Base-by-base conservation (phyloP, 345 rosid genomes). In the Barbarea vulgaris region DNA sequence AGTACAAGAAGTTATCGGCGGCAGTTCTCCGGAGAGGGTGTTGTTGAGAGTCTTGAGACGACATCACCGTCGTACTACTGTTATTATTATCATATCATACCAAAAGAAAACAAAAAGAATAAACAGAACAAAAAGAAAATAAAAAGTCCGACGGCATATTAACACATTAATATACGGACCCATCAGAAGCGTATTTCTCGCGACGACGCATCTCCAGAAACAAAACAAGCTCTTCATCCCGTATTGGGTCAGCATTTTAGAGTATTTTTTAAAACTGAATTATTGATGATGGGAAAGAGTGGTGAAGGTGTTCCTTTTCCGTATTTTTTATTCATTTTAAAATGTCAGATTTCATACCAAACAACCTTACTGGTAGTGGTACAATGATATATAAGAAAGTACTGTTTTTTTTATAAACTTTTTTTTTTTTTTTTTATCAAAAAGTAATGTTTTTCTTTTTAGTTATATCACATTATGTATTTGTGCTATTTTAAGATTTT, bases 181-280 rank as follows among this genome's bases (percentile, higher is more conserved):
- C 50, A 7, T 42, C 15, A 5, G n/a, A 79, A 69, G 57, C 77
- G 52, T 13, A 81, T 73, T 85, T 88, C 79, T 88, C 90, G 15
- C 75, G 84, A 78, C 81, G 81, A 73, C 83, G 81, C 86, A 86
- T 75, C 77, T 87, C 87, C 14, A 86, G 81, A 66, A 86, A 88
- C 85, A 88, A 72, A 67, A 87, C 76, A n/a, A 90, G 90, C 84
- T 92, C 91, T 55, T 90, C 96, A 47, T 88, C 93, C 62, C 83
- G 67, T 90, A 84, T 72, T 81, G 82, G 84, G 87, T 81, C 85
- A 82, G 80, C 89, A 81, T 51, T 17, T 52, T 31, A 17, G 0
- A 14, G 6, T 63, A 72, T 18, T 15, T 53, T 71, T 19, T 19
- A 7, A 53, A n/a, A n/a, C 42, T 36, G 34, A 46, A 74, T 48